Conservation (phyloP, 2,329 filamentous ascomycete species). For the Calonectria multiphialidica region DNA sequence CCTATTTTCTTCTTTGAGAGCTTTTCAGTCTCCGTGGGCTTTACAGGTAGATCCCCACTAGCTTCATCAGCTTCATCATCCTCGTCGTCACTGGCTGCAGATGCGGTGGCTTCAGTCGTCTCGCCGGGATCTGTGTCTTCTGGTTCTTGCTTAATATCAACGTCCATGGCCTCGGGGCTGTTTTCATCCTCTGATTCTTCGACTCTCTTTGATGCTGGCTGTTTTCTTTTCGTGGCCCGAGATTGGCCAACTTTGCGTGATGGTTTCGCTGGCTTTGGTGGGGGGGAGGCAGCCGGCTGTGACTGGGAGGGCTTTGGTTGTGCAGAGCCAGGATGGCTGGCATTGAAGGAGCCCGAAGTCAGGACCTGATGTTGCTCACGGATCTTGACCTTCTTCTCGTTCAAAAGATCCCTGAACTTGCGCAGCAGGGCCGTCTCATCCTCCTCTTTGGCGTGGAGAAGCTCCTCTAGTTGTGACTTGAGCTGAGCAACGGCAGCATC, state of each 20-base stretch:
- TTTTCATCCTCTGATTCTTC: constrained; percentile 56
- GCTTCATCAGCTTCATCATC: constrained; percentile 38
- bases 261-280: constrained; percentile 36
- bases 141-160: constrained; percentile 54
- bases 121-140: constrained; percentile 56
- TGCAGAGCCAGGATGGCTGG: constrained; percentile 42
- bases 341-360: constrained; percentile 56
- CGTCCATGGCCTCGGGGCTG: constrained; percentile 62
- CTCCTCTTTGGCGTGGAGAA: constrained; percentile 73
- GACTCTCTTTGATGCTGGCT: constrained; percentile 49
- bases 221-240: constrained; percentile 65
- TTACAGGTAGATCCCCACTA: constrained; percentile 14
- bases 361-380: constrained; percentile 77
- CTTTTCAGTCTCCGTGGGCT: constrained; percentile 10
- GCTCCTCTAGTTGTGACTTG: constrained; percentile 72
- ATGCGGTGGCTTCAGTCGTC: constrained; percentile 55
- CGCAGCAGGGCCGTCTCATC: constrained; percentile 75
- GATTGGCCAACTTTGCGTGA: constrained; percentile 49
- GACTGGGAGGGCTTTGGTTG: constrained; percentile 20
- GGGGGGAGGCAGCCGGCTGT: background rate
- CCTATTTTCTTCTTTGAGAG: constrained; percentile 32
- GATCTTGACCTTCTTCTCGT: constrained; percentile 86
- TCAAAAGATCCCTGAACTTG: constrained; percentile 78
- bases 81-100: constrained; percentile 58
- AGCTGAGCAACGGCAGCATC: constrained; percentile 70